A percentile compares a stretch with the other conserved stretches of the same genome.
These are phyloP conservation scores for Uromyces viciae-fabae DNA, from an alignment of 1,284 basidiomycete species.

Conservation along the genomic window DNA sequence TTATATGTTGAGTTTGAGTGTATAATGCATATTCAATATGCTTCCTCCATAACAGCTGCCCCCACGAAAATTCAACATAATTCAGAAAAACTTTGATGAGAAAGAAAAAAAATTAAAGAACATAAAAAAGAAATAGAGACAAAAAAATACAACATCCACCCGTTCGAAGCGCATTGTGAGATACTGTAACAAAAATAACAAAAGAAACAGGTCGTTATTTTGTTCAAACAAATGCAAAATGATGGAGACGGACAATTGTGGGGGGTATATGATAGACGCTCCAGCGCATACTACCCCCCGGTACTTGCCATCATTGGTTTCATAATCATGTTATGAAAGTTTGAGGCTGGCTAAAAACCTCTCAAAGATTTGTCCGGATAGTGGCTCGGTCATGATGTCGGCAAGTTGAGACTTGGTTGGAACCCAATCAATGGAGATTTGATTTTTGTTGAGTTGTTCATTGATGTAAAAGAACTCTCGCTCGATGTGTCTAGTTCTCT, in stretches of 20 bases:
- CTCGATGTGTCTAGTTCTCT: background rate
- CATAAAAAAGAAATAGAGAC: background rate
- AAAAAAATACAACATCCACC: background rate
- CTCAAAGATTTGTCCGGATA: background rate
- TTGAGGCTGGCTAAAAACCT: slow-evolving; percentile 13
- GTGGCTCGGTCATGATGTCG: slow-evolving; percentile 15
- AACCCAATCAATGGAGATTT: background rate
- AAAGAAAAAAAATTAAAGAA: background rate
- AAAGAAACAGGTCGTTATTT: background rate
- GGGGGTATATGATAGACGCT: background rate
- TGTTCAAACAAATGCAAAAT: background rate
- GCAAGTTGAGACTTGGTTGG: background rate
- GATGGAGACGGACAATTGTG: background rate
- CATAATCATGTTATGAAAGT: background rate
- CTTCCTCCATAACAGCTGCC: background rate
- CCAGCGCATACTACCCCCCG: slow-evolving; percentile 5
- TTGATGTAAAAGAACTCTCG: background rate
- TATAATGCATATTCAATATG: too few relatives aligned
- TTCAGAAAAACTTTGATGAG: background rate
- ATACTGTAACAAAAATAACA: background rate
- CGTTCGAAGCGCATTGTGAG: background rate
- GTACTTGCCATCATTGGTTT: background rate
- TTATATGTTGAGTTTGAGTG: too few relatives aligned
- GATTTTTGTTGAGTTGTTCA: background rate
- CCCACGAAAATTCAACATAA: background rate